Evolutionary conservation across 2,329 filamentous ascomycete species (phyloP).

Genomic region (Hymenoscyphus occultus): DNA sequence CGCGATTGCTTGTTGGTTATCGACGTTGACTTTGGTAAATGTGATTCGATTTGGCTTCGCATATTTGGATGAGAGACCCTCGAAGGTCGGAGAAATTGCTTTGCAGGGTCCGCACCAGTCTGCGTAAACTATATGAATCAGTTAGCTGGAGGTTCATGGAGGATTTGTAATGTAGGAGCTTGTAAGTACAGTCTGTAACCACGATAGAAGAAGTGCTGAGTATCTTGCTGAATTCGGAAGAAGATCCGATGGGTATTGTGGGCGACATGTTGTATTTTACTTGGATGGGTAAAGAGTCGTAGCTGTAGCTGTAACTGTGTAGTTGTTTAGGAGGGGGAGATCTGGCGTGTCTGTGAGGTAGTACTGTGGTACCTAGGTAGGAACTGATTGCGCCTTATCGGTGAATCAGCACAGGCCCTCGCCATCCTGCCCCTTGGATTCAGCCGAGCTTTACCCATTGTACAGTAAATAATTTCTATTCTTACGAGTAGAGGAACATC

Average conservation of each 20-base stretch:
- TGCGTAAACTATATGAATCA: constrained; percentile 70
- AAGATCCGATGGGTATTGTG: constrained; percentile 58
- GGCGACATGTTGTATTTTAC: constrained; percentile 28
- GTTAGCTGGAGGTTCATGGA: constrained; percentile 24
- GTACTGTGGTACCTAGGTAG: too few relatives aligned
- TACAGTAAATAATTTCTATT: neutral
- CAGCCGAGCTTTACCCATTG: too few relatives aligned
- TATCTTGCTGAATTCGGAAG: constrained; percentile 68
- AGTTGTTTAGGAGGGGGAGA: too few relatives aligned
- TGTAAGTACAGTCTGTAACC: constrained; percentile 74
- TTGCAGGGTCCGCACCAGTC: constrained; percentile 96
- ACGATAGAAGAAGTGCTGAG: constrained; percentile 74
- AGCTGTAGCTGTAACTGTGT: neutral
- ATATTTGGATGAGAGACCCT: constrained; percentile 75
- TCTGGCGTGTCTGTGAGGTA: too few relatives aligned
- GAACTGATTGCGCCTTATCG: too few relatives aligned
- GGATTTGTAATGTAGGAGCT: constrained; percentile 38
- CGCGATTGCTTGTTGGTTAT: constrained; percentile 74
- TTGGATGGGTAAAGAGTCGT: neutral
- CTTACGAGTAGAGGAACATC: neutral
- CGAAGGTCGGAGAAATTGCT: constrained; percentile 84
- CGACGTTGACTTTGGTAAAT: constrained; percentile 91
- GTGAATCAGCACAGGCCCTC: too few relatives aligned
- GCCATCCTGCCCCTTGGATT: too few relatives aligned
- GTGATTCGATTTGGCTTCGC: constrained; percentile 78